Evolutionary conservation across 1,284 basidiomycete genomes (phyloP).

Genomic region (Exobasidium rhododendri): DNA sequence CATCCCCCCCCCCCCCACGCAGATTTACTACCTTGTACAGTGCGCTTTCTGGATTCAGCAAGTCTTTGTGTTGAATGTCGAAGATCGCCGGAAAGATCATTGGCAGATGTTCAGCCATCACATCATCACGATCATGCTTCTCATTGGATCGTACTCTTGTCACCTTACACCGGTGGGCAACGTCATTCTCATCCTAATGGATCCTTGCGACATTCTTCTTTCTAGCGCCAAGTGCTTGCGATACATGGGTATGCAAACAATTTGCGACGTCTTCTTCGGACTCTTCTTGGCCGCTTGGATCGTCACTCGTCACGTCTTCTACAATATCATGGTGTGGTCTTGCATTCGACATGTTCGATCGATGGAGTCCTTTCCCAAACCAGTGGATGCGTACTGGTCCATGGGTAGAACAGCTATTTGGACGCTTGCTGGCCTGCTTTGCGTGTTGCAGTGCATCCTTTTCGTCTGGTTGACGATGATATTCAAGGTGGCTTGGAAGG

Average conservation of each 20-base stretch:
- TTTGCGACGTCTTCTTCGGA: slow-evolving; percentile 75
- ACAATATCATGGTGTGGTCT: slow-evolving; percentile 35
- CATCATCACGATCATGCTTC: slow-evolving; percentile 77
- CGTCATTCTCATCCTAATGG: slow-evolving; percentile 85
- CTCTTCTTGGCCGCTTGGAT: slow-evolving; percentile 59
- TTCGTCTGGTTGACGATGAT: slow-evolving; percentile 83
- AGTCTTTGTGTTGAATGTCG: slow-evolving; percentile 83
- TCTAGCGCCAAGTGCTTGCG: slow-evolving; percentile 82
- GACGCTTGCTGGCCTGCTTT: slow-evolving; percentile 30
- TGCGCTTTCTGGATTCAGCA: slow-evolving; percentile 92
- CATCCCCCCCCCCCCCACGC: neutral
- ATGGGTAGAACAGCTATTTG: neutral
- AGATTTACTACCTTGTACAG: slow-evolving; percentile 67
- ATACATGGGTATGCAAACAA: slow-evolving; percentile 69
- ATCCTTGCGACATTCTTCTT: slow-evolving; percentile 84
- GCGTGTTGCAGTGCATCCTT: slow-evolving; percentile 64
- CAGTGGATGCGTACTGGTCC: slow-evolving; percentile 2
- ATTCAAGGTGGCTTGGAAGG: slow-evolving; percentile 73
- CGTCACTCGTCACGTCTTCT: slow-evolving; percentile 45
- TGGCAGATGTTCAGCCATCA: slow-evolving; percentile 95
- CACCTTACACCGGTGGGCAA: slow-evolving; percentile 85
- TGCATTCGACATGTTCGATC: slow-evolving; percentile 20
- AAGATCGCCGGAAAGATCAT: slow-evolving; percentile 86
- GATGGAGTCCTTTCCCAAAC: neutral
- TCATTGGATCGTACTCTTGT: slow-evolving; percentile 72